A percentile compares a stretch with the other conserved stretches of the same genome.
Evolutionary conservation across 768 basidiomycete genomes (phyloP).

Genomic region (Rhodotorula graminis): DNA sequence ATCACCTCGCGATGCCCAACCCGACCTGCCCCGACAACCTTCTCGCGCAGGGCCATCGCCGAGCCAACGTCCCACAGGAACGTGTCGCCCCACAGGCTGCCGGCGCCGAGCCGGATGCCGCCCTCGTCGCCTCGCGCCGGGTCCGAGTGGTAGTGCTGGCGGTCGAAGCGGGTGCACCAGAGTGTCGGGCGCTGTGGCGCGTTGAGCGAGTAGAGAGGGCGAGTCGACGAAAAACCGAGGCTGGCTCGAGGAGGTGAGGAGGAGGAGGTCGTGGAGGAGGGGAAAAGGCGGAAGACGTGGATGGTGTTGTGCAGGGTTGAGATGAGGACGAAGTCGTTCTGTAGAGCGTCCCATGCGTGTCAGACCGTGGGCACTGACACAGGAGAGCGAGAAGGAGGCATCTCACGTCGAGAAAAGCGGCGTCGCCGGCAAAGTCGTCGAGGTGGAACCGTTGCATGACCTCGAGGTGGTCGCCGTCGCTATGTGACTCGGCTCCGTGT

Average conservation of each 20-base stretch:
- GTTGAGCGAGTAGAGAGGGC: neutral
- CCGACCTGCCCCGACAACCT: neutral
- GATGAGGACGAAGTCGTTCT: conserved; percentile 14
- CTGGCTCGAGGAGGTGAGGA: neutral
- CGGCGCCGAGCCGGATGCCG: conserved; percentile 4
- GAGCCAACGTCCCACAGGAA: conserved; percentile 18
- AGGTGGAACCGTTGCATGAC: neutral
- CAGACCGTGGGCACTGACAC: too few relatives aligned
- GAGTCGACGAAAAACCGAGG: neutral
- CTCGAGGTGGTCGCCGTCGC: neutral
- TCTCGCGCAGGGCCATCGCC: neutral
- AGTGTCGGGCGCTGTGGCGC: conserved; percentile 20
- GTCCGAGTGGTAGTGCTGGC: neutral
- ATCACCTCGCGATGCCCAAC: neutral
- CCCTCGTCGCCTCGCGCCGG: neutral
- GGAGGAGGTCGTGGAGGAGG: neutral
- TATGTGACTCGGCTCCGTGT: too few relatives aligned
- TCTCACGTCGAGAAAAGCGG: conserved; percentile 6
- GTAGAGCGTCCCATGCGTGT: neutral
- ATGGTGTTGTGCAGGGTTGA: conserved; percentile 25
- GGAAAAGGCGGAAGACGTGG: neutral
- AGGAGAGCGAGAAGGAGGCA: neutral
- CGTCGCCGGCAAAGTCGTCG: conserved; percentile 24
- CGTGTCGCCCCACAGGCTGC: conserved; percentile 20
- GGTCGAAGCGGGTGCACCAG: conserved; percentile 22